These are phyloP conservation scores for Onygenales sp. DNA, from an alignment of 2,329 filamentous ascomycete species.

Conservation along the genomic window DNA sequence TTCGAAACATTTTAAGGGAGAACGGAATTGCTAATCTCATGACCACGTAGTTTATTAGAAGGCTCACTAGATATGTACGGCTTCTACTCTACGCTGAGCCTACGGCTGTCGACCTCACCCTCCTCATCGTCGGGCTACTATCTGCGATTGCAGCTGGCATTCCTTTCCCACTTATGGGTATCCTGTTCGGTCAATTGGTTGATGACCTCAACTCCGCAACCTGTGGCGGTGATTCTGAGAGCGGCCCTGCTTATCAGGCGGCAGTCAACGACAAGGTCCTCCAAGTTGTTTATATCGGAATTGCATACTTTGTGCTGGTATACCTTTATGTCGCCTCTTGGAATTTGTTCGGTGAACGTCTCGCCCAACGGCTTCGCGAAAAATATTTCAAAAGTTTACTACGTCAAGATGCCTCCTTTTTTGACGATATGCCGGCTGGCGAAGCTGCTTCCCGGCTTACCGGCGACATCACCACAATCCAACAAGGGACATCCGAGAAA, in stretches of 20 bases:
- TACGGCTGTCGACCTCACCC: slow-evolving; percentile 9
- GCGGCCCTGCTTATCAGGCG: slow-evolving; percentile 23
- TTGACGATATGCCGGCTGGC: slow-evolving; percentile 37
- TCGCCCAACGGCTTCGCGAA: slow-evolving; percentile 49
- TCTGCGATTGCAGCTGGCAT: slow-evolving; percentile 21
- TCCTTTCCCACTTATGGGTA: slow-evolving; percentile 22
- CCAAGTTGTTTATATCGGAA: slow-evolving; percentile 48
- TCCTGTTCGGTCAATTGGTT: slow-evolving; percentile 23
- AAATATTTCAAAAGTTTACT: slow-evolving; percentile 48
- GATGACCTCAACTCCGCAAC: slow-evolving; percentile 20
- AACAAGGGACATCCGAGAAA: slow-evolving; percentile 40
- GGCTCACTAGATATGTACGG: slow-evolving; percentile 7
- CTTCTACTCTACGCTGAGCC: slow-evolving; percentile 12
- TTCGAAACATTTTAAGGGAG: neutral
- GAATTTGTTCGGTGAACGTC: slow-evolving; percentile 48
- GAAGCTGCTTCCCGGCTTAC: slow-evolving; percentile 40
- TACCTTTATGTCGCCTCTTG: slow-evolving; percentile 52
- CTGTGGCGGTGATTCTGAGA: slow-evolving; percentile 7
- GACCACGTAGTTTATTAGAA: neutral
- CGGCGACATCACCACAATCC: slow-evolving; percentile 38
- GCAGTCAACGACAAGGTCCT: slow-evolving; percentile 45
- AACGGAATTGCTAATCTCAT: neutral
- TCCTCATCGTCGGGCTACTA: slow-evolving; percentile 15
- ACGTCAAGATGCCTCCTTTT: slow-evolving; percentile 44
- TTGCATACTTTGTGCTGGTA: slow-evolving; percentile 48